These are phyloP conservation scores for Cryphonectria parasitica DNA, from an alignment of 2,329 filamentous ascomycete species.

Conservation along the genomic window DNA sequence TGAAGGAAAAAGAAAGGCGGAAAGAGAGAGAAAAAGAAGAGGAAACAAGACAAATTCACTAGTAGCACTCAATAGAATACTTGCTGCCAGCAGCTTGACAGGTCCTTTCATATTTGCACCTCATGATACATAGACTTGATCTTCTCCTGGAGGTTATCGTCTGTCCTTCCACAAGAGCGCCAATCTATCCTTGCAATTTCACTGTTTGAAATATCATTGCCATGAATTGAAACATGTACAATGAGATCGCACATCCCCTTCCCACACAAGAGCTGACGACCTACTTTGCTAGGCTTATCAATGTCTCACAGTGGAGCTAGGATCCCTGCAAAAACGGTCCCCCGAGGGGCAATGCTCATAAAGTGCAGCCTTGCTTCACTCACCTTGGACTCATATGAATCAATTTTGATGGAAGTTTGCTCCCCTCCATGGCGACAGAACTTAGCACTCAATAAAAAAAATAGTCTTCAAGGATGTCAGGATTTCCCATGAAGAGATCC, in stretches of 20 bases:
- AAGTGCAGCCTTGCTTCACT: background rate
- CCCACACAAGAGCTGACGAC: background rate
- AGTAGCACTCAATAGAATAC: no score
- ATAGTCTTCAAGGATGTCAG: slow-evolving; percentile 71
- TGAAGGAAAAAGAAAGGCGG: no score
- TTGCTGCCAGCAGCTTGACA: background rate
- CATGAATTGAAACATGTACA: background rate
- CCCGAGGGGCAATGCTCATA: slow-evolving; percentile 2
- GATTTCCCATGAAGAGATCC: slow-evolving; percentile 84
- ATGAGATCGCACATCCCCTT: background rate
- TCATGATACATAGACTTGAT: background rate
- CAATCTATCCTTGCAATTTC: background rate
- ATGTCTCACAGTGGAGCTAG: slow-evolving; percentile 2
- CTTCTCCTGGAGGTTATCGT: background rate
- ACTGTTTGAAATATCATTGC: background rate
- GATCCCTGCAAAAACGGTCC: background rate
- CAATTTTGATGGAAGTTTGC: no score
- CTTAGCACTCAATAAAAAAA: slow-evolving; percentile 86
- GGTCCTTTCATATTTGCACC: background rate
- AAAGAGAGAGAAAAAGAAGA: no score
- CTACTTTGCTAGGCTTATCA: background rate
- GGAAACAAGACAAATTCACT: no score
- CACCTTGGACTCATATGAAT: no score
- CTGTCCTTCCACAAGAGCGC: background rate
- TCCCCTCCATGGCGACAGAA: slow-evolving; percentile 36